Conservation (phyloP, 148 eudicot species). For the Cornus kousa region DNA sequence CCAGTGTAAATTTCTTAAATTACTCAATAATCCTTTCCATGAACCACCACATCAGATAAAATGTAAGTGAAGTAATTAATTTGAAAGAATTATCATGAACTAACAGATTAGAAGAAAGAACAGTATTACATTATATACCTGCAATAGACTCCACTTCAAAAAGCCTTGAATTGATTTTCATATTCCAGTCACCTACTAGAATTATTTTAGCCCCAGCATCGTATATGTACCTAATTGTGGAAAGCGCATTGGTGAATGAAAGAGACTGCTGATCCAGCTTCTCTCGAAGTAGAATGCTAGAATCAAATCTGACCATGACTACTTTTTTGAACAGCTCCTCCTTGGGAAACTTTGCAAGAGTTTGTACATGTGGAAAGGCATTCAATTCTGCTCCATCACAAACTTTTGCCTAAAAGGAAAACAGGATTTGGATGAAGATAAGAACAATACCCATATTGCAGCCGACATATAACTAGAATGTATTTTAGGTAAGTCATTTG, state of each 20-base stretch:
- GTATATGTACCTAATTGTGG: slow-evolving; percentile 54
- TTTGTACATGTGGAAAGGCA: slow-evolving; percentile 60
- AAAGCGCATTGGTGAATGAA: slow-evolving; percentile 33
- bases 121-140: slow-evolving; percentile 28
- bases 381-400: slow-evolving; percentile 22
- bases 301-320: slow-evolving; percentile 80
- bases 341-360: slow-evolving; percentile 56
- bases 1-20: background rate
- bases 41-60: background rate
- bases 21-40: background rate
- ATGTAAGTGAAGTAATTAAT: background rate
- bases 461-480: background rate
- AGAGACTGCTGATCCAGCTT: slow-evolving; percentile 27
- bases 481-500: background rate
- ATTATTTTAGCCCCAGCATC: slow-evolving; percentile 62
- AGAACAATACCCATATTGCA: background rate
- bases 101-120: background rate
- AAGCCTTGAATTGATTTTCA: slow-evolving; percentile 32
- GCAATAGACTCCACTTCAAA: slow-evolving; percentile 49
- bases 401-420: slow-evolving; percentile 31
- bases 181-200: slow-evolving; percentile 59
- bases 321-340: slow-evolving; percentile 60
- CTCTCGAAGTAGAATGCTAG: slow-evolving; percentile 43
- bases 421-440: background rate
- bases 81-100: slow-evolving; percentile 3